Evolutionary conservation across 139 green algal species (phyloP).

Genomic region (Raphidocelis subcapitata): DNA sequence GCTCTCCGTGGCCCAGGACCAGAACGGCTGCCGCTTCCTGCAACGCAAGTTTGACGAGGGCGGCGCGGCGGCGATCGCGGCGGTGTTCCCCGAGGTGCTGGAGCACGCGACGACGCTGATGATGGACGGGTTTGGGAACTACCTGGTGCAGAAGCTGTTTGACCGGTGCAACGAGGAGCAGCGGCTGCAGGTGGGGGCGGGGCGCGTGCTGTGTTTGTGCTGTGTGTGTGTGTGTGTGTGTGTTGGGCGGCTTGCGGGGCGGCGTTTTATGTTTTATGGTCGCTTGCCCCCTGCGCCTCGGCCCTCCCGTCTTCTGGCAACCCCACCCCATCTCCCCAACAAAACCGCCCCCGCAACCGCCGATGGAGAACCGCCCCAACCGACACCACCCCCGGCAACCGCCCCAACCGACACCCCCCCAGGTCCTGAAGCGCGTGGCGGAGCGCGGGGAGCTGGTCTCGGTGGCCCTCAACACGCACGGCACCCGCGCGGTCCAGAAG

Average conservation of each 20-base stretch:
- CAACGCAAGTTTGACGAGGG: slow-evolving; percentile 98
- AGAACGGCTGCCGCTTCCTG: slow-evolving; percentile 96
- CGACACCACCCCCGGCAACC: no score
- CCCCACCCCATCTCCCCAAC: background rate
- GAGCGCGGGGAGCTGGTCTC: slow-evolving; percentile 76
- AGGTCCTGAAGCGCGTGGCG: slow-evolving; percentile 76
- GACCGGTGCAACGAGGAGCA: slow-evolving; percentile 93
- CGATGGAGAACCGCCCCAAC: background rate
- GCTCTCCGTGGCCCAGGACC: slow-evolving; percentile 89
- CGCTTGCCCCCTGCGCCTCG: no score
- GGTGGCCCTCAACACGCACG: slow-evolving; percentile 95
- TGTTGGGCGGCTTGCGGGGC: no score
- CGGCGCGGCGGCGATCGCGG: slow-evolving; percentile 69
- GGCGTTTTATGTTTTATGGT: no score
- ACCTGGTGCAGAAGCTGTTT: slow-evolving; percentile 98
- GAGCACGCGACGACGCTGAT: slow-evolving; percentile 90
- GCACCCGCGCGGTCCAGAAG: slow-evolving; percentile 97
- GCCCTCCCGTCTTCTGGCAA: no score
- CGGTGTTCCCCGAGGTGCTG: slow-evolving; percentile 70
- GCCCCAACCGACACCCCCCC: slow-evolving; percentile 61
- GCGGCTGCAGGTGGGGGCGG: slow-evolving; percentile 68
- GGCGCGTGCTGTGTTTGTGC: background rate
- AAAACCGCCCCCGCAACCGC: background rate
- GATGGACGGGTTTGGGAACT: slow-evolving; percentile 99
- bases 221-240: no score